phyloP scores from a whole-genome alignment of 106 monocot species.

The Dendrobium nobile region DNA sequence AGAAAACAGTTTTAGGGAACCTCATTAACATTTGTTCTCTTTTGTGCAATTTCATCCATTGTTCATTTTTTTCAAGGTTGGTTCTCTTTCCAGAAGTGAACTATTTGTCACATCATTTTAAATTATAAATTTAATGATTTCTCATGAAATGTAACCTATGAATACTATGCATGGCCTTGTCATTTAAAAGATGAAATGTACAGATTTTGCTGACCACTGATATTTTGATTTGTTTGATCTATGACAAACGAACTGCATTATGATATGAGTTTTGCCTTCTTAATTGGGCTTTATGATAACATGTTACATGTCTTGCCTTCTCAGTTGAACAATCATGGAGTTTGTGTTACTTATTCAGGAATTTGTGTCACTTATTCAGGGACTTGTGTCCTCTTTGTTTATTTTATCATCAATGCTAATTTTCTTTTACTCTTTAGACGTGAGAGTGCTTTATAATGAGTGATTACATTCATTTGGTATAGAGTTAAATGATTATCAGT shows the following conservation, averaged over 20 bases:
- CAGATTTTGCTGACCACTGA: neutral
- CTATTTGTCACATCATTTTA: neutral
- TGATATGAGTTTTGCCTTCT: neutral
- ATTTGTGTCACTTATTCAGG: neutral
- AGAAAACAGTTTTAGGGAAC: constrained; percentile 26
- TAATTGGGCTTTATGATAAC: neutral
- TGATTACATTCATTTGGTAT: neutral
- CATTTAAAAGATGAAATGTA: neutral
- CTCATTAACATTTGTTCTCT: constrained; percentile 54
- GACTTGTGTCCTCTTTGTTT: neutral
- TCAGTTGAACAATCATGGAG: neutral
- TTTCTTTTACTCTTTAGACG: neutral
- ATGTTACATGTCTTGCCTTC: neutral
- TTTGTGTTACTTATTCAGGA: neutral
- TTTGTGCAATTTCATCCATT: constrained; percentile 50
- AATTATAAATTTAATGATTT: neutral
- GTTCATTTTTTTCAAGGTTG: constrained; percentile 46
- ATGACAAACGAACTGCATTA: neutral
- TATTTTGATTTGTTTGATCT: neutral
- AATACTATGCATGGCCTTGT: neutral
- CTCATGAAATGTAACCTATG: neutral
- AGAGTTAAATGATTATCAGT: neutral
- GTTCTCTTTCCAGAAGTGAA: neutral
- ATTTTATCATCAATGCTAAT: neutral
- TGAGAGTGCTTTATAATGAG: neutral